Evolutionary conservation across 108 stramenopile species (phyloP).

Genomic region (Cylindrotheca fusiformis): DNA sequence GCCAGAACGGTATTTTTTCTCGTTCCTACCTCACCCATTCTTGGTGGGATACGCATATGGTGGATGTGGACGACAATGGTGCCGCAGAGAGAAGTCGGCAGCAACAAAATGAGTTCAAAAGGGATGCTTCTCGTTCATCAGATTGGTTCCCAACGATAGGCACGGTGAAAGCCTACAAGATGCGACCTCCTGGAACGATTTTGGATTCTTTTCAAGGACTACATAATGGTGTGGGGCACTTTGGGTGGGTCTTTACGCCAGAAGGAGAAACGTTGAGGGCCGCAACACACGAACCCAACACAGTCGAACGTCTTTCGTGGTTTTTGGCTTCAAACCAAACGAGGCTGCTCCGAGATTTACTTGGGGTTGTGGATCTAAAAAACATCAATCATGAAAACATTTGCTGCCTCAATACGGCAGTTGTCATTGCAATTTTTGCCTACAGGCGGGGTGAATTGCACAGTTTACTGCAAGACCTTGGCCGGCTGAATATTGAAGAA

Average conservation of each 20-base stretch:
- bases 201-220: neutral
- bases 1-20: slow-evolving; percentile 18
- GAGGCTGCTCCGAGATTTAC: slow-evolving; percentile 62
- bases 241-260: slow-evolving; percentile 52
- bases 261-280: slow-evolving; percentile 16
- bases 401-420: slow-evolving; percentile 85
- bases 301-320: slow-evolving; percentile 53
- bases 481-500: slow-evolving; percentile 40
- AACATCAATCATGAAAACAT: slow-evolving; percentile 92
- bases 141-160: slow-evolving; percentile 43
- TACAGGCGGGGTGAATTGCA: slow-evolving; percentile 51
- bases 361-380: slow-evolving; percentile 63
- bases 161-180: slow-evolving; percentile 11
- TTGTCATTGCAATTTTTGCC: slow-evolving; percentile 76
- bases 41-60: slow-evolving; percentile 49
- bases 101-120: neutral
- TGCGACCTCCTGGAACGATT: slow-evolving; percentile 9
- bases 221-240: slow-evolving; percentile 28
- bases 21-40: slow-evolving; percentile 54
- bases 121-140: slow-evolving; percentile 26
- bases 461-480: slow-evolving; percentile 34
- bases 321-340: slow-evolving; percentile 57
- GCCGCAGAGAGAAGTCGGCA: neutral
- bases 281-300: slow-evolving; percentile 41
- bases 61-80: slow-evolving; percentile 4